Evolutionary conservation across 225 moss, liverwort and hornwort species (phyloP), one percentile per base, ranked within the genome.

Genomic region (Sphagnum contortum): DNA sequence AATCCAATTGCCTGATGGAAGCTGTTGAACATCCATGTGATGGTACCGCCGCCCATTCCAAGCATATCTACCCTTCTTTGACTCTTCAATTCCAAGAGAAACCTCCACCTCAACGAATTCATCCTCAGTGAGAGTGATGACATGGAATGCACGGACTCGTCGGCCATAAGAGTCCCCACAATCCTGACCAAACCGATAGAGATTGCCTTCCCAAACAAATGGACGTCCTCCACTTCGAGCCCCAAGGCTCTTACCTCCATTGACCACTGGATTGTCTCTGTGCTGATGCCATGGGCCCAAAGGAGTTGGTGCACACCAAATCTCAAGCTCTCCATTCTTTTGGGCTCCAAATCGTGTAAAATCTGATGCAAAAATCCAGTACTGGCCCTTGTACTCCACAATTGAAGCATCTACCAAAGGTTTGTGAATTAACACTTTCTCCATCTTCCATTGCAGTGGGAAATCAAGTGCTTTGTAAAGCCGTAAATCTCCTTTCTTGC

Each of bases 401-500:
- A 92, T 84, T 12, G 92, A 88, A 8, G 92, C 81, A 72, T 95
- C 95, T 48, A 95, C 92, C n/a, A 95, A 78, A 12, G 95, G 95
- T 64, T 79, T 84, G 54, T 74, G 74, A 9, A 95, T 85, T 12
- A 95, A 64, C 4, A 77, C 70, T 62, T 80, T 89, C 45, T 88
- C 79, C 69, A 94, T 61, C 0, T 75, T 77, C 95, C 95, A 96
- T 71, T 71, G 68, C 50, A 88, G 50, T 0, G 95, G 95, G 49
- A 96, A 96, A 2, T 71, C 66, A 3, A 73, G 68, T 5, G 92
- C 87, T 66, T 75, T 86, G 65, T 96, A 96, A 3, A 96, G 76
- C 47, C 85, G 84, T 14, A 96, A 65, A 70, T 87, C 88, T 13
- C 90, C 90, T 3, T 81, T 83, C 59, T 68, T 66, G 60, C 87